Evolutionary conservation across 495 filamentous ascomycete species (phyloP).

Genomic region (Pyrenula massariospora): DNA sequence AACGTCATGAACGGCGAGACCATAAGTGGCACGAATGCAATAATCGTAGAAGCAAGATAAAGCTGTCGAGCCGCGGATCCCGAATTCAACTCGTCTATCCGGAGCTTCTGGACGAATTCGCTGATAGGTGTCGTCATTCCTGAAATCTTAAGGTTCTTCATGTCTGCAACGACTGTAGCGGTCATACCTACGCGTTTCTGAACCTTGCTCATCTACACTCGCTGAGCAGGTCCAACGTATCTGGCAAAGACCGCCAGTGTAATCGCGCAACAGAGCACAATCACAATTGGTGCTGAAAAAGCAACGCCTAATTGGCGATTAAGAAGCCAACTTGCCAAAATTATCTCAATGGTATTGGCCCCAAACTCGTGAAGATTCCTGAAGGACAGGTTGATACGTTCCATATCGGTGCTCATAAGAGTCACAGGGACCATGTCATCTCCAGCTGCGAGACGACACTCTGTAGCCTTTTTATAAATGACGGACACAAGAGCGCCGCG

Average conservation of each 20-base stretch:
- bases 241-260: slow-evolving; percentile 8
- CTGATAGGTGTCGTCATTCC: slow-evolving; percentile 24
- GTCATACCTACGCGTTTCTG: slow-evolving; percentile 38
- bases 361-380: slow-evolving; percentile 40
- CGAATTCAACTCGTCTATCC: background rate
- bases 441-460: slow-evolving; percentile 14
- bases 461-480: slow-evolving; percentile 39
- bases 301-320: slow-evolving; percentile 42
- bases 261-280: slow-evolving; percentile 35
- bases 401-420: slow-evolving; percentile 53
- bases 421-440: slow-evolving; percentile 40
- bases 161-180: slow-evolving; percentile 36
- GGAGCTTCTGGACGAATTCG: background rate
- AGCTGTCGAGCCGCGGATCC: background rate
- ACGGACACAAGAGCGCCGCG: slow-evolving; percentile 45
- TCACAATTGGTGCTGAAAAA: slow-evolving; percentile 38
- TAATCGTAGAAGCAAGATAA: background rate
- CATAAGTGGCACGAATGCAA: slow-evolving; percentile 37
- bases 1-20: slow-evolving; percentile 42
- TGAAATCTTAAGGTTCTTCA: slow-evolving; percentile 51
- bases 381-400: slow-evolving; percentile 36
- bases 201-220: slow-evolving; percentile 36
- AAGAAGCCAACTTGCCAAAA: slow-evolving; percentile 45
- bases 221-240: slow-evolving; percentile 2
- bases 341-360: slow-evolving; percentile 46